Evolutionary conservation across 1,139 yeast species (phyloP).

Genomic region (Nakaseomyces uthaithaninus): DNA sequence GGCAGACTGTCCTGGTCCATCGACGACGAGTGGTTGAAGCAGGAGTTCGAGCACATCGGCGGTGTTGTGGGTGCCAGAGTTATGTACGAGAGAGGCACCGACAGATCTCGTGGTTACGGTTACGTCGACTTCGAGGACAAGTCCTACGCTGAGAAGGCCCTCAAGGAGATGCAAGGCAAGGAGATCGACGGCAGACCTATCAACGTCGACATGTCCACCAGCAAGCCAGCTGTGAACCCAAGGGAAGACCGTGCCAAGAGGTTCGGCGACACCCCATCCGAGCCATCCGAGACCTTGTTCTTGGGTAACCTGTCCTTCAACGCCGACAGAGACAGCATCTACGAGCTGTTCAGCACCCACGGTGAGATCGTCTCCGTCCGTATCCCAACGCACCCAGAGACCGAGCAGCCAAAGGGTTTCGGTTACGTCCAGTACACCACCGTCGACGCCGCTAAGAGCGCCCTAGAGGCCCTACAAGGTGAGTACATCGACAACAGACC

Average conservation of each 20-base stretch:
- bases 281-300: conserved; percentile 92
- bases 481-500: conserved; percentile 86
- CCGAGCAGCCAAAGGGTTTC: conserved; percentile 98
- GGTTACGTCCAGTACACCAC: conserved; percentile 90
- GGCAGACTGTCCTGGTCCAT: conserved; percentile 97
- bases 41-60: conserved; percentile 76
- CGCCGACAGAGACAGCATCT: conserved; percentile 70
- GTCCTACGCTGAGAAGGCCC: conserved; percentile 80
- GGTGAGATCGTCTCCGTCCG: conserved; percentile 84
- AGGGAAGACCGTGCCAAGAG: conserved; percentile 56
- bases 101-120: conserved; percentile 96
- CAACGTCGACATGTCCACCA: conserved; percentile 84
- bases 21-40: conserved; percentile 87
- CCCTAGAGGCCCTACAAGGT: conserved; percentile 82
- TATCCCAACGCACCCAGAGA: conserved; percentile 96
- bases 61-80: conserved; percentile 88
- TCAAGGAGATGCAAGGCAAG: conserved; percentile 76
- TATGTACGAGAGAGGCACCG: conserved; percentile 83
- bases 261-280: conserved; percentile 83
- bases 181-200: conserved; percentile 97
- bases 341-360: conserved; percentile 60
- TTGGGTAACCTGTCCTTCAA: conserved; percentile 92
- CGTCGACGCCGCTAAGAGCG: conserved; percentile 85
- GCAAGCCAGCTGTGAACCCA: conserved; percentile 51
- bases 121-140: conserved; percentile 85